A percentile compares a stretch with the other conserved stretches of the same genome.
phyloP scores from a whole-genome alignment of 768 basidiomycete genomes.

The Naganishia antarctica region DNA sequence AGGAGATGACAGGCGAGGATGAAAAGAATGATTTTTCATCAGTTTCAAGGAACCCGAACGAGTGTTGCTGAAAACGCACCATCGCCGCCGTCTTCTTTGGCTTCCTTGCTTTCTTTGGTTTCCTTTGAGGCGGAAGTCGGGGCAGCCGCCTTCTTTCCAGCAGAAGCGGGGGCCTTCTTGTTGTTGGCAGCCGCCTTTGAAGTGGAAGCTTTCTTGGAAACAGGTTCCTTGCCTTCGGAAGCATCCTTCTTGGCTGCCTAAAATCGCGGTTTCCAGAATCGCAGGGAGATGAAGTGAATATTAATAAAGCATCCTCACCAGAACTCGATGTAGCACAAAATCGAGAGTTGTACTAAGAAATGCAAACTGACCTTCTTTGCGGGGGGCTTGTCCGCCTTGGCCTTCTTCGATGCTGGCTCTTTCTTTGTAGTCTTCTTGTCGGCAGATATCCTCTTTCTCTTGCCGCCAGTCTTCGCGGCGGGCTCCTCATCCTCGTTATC shows the following conservation, averaged over 20 bases:
- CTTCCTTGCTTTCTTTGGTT: constrained; percentile 27
- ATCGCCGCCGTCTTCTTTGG: constrained; percentile 5
- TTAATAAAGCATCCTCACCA: not conserved
- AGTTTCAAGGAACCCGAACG: no score
- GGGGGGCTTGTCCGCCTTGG: constrained; percentile 26
- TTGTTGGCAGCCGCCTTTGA: constrained; percentile 19
- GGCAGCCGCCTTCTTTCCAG: constrained; percentile 17
- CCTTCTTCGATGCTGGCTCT: constrained; percentile 17
- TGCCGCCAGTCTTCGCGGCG: constrained; percentile 23
- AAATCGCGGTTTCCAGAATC: not conserved
- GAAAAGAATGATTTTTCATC: no score
- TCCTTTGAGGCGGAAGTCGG: constrained; percentile 18
- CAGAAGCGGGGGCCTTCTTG: constrained; percentile 16
- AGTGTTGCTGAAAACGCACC: constrained; percentile 4
- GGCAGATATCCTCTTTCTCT: constrained; percentile 32
- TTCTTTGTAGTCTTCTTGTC: constrained; percentile 25
- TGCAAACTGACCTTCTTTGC: constrained; percentile 24
- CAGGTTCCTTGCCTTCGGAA: constrained; percentile 6
- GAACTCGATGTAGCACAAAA: not conserved
- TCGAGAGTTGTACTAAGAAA: not conserved
- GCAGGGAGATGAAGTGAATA: not conserved
- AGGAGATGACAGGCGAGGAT: no score
- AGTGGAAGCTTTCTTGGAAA: constrained; percentile 22
- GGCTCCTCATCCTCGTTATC: constrained; percentile 27
- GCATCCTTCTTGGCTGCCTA: constrained; percentile 15